Evolutionary conservation across 441 rosid genomes (phyloP).

Genomic region (Sinapis alba): DNA sequence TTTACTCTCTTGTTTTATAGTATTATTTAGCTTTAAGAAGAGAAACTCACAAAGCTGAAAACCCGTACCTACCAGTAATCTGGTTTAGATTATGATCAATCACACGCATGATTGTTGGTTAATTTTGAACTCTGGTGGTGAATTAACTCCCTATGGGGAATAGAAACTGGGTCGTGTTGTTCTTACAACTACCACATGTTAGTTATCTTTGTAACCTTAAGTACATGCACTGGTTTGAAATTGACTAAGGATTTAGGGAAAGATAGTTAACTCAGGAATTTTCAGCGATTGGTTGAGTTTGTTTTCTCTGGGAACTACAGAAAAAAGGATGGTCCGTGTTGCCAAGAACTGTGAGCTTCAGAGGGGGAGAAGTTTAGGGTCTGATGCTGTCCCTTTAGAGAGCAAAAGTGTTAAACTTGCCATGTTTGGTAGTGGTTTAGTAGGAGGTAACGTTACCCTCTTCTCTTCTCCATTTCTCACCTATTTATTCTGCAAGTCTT

Average conservation of each 20-base stretch:
- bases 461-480: slow-evolving; percentile 1
- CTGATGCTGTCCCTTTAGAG: slow-evolving; percentile 32
- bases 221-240: not conserved
- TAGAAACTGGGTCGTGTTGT: slow-evolving; percentile 9
- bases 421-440: slow-evolving; percentile 48
- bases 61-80: not conserved
- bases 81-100: not conserved
- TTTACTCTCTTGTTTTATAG: not conserved
- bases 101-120: not conserved
- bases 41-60: not conserved
- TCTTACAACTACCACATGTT: not conserved
- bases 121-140: not conserved
- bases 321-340: slow-evolving; percentile 35
- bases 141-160: not conserved
- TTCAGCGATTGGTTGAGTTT: not conserved
- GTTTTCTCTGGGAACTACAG: slow-evolving; percentile 34
- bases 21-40: not conserved
- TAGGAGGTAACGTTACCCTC: slow-evolving; percentile 55
- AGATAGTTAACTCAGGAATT: not conserved
- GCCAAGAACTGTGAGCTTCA: slow-evolving; percentile 33
- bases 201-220: not conserved
- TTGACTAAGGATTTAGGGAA: not conserved
- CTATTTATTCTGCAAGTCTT: not conserved
- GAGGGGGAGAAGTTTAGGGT: slow-evolving; percentile 19
- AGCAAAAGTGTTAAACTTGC: slow-evolving; percentile 30